Evolutionary conservation across 108 stramenopile species (phyloP).

Genomic region (Aurantiochytrium sp.): DNA sequence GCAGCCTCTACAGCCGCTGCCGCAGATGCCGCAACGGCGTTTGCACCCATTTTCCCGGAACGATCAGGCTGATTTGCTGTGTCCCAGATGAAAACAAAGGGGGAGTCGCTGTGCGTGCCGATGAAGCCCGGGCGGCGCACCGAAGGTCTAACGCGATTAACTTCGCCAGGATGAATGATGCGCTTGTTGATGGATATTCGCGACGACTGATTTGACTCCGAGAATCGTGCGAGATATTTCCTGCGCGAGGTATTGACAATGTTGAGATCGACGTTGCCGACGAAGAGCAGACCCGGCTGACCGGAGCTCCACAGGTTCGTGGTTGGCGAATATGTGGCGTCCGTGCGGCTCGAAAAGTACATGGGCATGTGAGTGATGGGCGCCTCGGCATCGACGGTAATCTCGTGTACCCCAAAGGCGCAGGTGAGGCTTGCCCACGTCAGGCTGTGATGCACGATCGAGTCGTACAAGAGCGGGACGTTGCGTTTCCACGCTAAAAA

Average conservation of each 20-base stretch:
- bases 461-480: not conserved
- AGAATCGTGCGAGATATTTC: not conserved
- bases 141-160: not conserved
- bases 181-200: not conserved
- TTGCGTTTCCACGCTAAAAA: not conserved
- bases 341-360: conserved; percentile 14
- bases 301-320: conserved; percentile 1
- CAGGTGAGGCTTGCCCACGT: not conserved
- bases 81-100: conserved; percentile 1
- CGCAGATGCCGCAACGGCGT: not conserved
- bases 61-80: not conserved
- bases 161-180: not conserved
- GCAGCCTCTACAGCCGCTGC: not conserved
- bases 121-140: not conserved
- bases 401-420: not conserved
- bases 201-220: not conserved
- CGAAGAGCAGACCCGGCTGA: not conserved
- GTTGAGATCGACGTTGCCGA: not conserved
- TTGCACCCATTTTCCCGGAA: not conserved
- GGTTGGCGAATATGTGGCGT: not conserved
- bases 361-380: not conserved
- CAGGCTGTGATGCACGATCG: not conserved
- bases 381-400: not conserved
- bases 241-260: not conserved
- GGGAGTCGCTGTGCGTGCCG: not conserved